Evolutionary conservation across 805 yeast genomes (phyloP).

Genomic region (Candida easanensis): DNA sequence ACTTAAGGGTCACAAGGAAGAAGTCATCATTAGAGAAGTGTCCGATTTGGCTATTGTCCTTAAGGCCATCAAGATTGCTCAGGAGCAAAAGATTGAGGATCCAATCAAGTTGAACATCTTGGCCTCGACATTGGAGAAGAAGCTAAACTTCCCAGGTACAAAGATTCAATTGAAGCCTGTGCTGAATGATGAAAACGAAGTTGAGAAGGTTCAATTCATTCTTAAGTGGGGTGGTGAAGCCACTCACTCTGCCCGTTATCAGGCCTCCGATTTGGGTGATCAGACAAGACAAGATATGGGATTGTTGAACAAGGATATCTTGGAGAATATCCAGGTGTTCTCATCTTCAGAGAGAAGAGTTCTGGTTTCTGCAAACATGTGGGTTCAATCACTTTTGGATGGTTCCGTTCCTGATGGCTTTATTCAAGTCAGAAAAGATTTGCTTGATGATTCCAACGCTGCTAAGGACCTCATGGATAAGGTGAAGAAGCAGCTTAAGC

Average conservation of each 20-base stretch:
- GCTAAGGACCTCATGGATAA: conserved; percentile 98
- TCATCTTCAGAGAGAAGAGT: conserved; percentile 96
- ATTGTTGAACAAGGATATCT: conserved; percentile 76
- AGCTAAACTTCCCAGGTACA: conserved; percentile 90
- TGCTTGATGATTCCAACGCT: conserved; percentile 94
- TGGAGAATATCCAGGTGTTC: conserved; percentile 80
- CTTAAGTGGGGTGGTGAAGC: conserved; percentile 99
- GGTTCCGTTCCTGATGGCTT: conserved; percentile 75
- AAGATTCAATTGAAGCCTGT: conserved; percentile 94
- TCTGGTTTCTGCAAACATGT: conserved; percentile 84
- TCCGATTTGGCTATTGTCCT: conserved; percentile 83
- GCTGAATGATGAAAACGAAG: conserved; percentile 59
- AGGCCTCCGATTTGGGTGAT: conserved; percentile 93
- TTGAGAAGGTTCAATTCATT: conserved; percentile 93
- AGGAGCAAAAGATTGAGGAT: conserved; percentile 78
- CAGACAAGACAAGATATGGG: conserved; percentile 91
- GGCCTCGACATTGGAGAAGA: conserved; percentile 81
- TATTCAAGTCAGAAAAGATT: conserved; percentile 79
- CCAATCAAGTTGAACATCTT: conserved; percentile 70
- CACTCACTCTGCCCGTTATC: conserved; percentile 94
- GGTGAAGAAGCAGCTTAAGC: conserved; percentile 94
- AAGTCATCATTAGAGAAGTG: conserved; percentile 89
- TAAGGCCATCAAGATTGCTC: conserved; percentile 80
- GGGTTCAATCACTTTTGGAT: conserved; percentile 65
- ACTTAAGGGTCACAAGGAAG: conserved; percentile 92